Conservation (phyloP, 202 grass and related monocot species). For the Alloteropsis angusta region DNA sequence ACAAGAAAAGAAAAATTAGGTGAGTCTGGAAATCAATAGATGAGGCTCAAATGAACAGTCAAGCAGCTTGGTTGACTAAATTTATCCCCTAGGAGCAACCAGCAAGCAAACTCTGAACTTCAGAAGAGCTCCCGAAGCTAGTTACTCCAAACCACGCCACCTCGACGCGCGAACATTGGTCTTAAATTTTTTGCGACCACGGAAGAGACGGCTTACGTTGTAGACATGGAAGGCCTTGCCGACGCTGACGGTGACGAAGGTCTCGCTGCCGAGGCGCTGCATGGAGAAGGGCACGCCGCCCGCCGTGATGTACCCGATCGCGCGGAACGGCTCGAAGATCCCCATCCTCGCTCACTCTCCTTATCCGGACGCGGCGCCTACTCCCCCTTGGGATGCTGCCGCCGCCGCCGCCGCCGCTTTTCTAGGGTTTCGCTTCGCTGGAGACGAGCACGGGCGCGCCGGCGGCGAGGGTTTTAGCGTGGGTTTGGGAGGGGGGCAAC, state of each 20-base stretch:
- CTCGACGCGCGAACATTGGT: not conserved
- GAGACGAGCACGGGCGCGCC: not conserved
- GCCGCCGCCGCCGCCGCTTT: not conserved
- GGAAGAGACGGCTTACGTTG: constrained; percentile 43
- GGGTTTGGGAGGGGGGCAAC: not conserved
- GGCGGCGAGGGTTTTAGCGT: constrained; percentile 45
- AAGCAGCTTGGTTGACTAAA: not conserved
- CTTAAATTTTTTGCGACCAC: not conserved
- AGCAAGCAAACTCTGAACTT: not conserved
- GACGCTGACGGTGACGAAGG: constrained; percentile 88
- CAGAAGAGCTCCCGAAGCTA: not conserved
- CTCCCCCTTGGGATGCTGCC: not conserved
- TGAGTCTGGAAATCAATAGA: no score
- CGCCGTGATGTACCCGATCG: constrained; percentile 86
- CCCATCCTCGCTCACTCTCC: constrained; percentile 30
- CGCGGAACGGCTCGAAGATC: constrained; percentile 94
- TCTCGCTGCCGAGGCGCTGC: constrained; percentile 81
- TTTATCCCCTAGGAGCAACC: not conserved
- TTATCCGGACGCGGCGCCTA: not conserved
- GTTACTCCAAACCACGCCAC: not conserved
- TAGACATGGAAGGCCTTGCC: constrained; percentile 94
- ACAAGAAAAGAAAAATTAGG: constrained; percentile 3
- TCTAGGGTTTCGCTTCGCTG: not conserved
- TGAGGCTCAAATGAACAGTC: not conserved
- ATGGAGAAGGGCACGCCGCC: constrained; percentile 72